Conservation (phyloP, 192 early-diverging fungal genomes). For the Backusella tuberculispora region DNA sequence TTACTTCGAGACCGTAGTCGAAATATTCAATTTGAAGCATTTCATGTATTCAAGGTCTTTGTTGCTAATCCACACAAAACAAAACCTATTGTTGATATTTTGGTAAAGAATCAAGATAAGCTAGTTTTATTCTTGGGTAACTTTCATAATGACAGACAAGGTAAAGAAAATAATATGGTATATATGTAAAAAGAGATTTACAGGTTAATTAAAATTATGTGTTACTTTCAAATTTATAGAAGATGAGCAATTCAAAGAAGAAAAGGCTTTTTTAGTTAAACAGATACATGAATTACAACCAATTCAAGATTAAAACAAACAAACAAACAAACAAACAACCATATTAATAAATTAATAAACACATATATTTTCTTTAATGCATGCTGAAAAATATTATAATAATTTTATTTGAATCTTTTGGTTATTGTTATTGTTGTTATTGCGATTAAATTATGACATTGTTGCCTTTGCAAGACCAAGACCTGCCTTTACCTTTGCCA, state of each 20-base stretch:
- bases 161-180: constrained; percentile 46
- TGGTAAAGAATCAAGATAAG: constrained; percentile 91
- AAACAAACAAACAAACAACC: background rate
- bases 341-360: background rate
- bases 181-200: background rate
- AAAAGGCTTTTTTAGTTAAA: constrained; percentile 94
- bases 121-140: constrained; percentile 84
- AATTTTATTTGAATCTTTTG: background rate
- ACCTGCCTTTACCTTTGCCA: constrained; percentile 53
- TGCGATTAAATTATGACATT: background rate
- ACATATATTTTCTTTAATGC: background rate
- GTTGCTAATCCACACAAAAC: constrained; percentile 98
- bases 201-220: too few relatives aligned
- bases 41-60: constrained; percentile 99
- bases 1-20: constrained; percentile 91
- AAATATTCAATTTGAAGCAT: constrained; percentile 99
- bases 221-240: constrained; percentile 49
- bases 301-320: constrained; percentile 25
- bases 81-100: constrained; percentile 88
- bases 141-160: constrained; percentile 96
- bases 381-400: background rate
- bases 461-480: constrained; percentile 55
- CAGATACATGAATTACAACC: constrained; percentile 70
- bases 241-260: constrained; percentile 99
- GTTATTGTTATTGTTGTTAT: background rate